phyloP scores from a whole-genome alignment of 2,329 filamentous ascomycete genomes.

The Trichothecium roseum region DNA sequence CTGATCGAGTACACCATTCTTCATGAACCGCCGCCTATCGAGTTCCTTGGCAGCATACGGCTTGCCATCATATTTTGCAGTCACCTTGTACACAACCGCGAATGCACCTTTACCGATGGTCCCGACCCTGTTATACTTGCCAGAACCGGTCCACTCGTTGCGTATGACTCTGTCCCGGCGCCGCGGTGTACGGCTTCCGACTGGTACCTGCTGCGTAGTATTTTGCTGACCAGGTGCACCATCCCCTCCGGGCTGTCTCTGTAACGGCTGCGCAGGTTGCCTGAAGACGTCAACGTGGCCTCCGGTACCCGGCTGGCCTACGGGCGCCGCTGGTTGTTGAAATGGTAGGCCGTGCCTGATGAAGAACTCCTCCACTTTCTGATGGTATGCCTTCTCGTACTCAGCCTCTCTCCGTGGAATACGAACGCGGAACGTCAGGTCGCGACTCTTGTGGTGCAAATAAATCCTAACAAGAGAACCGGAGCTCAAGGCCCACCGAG shows the following conservation, averaged over 20 bases:
- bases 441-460: conserved; percentile 37
- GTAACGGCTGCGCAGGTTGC: conserved; percentile 8
- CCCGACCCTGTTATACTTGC: conserved; percentile 72
- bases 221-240: too few species aligned
- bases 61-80: conserved; percentile 71
- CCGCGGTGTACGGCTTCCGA: too few species aligned
- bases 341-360: conserved; percentile 18
- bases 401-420: conserved; percentile 65
- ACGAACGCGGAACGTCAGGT: conserved; percentile 76
- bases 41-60: conserved; percentile 90
- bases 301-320: conserved; percentile 26
- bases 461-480: conserved; percentile 65
- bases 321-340: background rate
- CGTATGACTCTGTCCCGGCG: conserved; percentile 19
- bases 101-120: conserved; percentile 89
- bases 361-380: conserved; percentile 62
- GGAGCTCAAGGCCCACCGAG: conserved; percentile 53
- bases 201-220: too few species aligned
- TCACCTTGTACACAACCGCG: conserved; percentile 84
- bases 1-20: conserved; percentile 79
- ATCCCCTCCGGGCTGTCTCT: too few species aligned
- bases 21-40: conserved; percentile 86
- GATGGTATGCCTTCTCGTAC: conserved; percentile 53
- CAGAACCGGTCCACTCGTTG: conserved; percentile 73
- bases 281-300: conserved; percentile 32